These are phyloP conservation scores for Pseudocercospora cruenta DNA, from an alignment of 2,329 filamentous ascomycete genomes.

Conservation along the genomic window DNA sequence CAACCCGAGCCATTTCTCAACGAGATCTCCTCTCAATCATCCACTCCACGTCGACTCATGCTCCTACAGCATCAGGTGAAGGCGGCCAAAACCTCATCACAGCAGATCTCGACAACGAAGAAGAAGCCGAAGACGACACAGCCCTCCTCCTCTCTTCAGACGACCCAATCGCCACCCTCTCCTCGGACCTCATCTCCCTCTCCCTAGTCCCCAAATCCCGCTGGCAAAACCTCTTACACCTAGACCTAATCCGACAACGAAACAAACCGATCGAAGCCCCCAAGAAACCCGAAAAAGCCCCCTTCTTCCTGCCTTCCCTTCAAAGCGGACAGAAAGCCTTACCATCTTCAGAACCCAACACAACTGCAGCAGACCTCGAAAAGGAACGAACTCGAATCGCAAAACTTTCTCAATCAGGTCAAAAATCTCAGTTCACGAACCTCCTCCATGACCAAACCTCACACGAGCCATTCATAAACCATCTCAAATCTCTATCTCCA, in stretches of 20 bases:
- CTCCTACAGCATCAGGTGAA: conserved; percentile 80
- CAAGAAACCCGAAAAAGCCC: conserved; percentile 89
- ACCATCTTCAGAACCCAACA: conserved; percentile 21
- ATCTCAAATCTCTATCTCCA: conserved; percentile 80
- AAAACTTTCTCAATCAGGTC: conserved; percentile 27
- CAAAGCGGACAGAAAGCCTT: conserved; percentile 38
- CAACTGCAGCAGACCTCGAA: conserved; percentile 37
- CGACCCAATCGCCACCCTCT: conserved; percentile 55
- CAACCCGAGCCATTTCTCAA: conserved; percentile 82
- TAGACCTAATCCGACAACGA: conserved; percentile 86
- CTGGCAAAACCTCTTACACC: conserved; percentile 92
- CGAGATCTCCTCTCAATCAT: conserved; percentile 68
- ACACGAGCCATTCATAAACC: conserved; percentile 66
- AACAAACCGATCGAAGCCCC: conserved; percentile 93
- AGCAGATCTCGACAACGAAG: conserved; percentile 49
- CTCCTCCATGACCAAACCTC: conserved; percentile 48
- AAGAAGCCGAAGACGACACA: conserved; percentile 49
- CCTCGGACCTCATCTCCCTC: conserved; percentile 80
- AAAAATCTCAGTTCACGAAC: conserved; percentile 47
- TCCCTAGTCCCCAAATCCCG: conserved; percentile 85
- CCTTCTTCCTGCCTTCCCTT: conserved; percentile 85
- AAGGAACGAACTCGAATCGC: conserved; percentile 40
- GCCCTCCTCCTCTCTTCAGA: conserved; percentile 59
- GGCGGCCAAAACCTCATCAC: conserved; percentile 70
- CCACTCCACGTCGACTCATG: conserved; percentile 24